Base-by-base conservation (phyloP, 441 rosid species). In the Gossypium aridum region DNA sequence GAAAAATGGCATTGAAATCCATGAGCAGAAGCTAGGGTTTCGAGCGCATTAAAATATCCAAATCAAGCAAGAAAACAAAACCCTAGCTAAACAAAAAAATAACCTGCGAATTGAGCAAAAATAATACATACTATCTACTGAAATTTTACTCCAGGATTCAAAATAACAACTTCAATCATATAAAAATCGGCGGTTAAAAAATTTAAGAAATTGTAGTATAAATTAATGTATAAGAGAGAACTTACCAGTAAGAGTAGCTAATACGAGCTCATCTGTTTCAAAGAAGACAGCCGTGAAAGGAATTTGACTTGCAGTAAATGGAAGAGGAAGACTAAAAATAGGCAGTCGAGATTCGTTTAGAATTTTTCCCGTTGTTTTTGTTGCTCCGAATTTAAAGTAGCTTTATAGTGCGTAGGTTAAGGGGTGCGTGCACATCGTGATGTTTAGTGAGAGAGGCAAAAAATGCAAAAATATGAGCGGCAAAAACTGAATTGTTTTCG, bases 371-470 rank as follows among this genome's bases (percentile, higher is more conserved):
- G 66, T 6, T 26, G 17, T 13, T 72, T 22, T 49, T 12, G 62
- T 62, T 49, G 10, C 53, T 37, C 19, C 12, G 17, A 5, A 13
- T 71, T 43, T 71, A 34, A 34, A 56, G 28, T 12, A 1, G 49
- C 31, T 20, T 37, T 72, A 4, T 7, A 43, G 69, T 73, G 76
- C 70, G 76, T 39, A 73, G 70, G 70, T 17, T 73, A 49, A 63
- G 69, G 10, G 12, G 17, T 5, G 34, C 19, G 53, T 12, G 34
- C 64, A 9, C 2, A 0, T 2, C 12, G 53, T 20, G 28, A 7
- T 12, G 13, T 71, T 13, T 71, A 56, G 53, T 1, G 25, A 28
- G 12, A 17, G 23, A 2, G 22, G 45, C 13, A n/a, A 9, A 67
- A 39, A 5, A 13, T 61, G 65, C 19, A 26, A 61, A 61, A 26